Evolutionary conservation across 768 basidiomycete species (phyloP).

Genomic region (Strobilomyces confusus): DNA sequence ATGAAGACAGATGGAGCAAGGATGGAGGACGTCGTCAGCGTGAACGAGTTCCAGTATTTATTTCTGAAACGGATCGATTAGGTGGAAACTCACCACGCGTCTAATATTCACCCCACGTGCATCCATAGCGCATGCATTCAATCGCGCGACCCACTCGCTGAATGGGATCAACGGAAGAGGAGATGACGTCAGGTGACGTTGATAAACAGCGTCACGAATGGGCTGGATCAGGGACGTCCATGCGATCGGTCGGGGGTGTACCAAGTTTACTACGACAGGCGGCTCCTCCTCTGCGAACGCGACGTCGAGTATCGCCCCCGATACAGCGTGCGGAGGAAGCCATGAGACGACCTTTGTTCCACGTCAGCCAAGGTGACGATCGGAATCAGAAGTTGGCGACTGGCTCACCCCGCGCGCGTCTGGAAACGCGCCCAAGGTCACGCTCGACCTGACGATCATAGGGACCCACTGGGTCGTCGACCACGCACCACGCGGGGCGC

Average conservation of each 20-base stretch:
- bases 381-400: no score
- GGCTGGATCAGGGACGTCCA: constrained; percentile 24
- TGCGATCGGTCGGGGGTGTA: constrained; percentile 31
- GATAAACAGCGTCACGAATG: constrained; percentile 18
- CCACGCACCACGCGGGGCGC: constrained; percentile 34
- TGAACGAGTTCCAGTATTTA: constrained; percentile 31
- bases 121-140: constrained; percentile 13
- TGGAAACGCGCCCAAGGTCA: no score
- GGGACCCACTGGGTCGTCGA: constrained; percentile 1
- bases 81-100: constrained; percentile 27
- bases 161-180: constrained; percentile 32
- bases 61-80: constrained; percentile 18
- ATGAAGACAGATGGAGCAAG: not conserved
- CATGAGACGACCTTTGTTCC: constrained; percentile 24
- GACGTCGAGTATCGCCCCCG: constrained; percentile 25
- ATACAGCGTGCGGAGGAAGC: constrained; percentile 30
- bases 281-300: constrained; percentile 20
- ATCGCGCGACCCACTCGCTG: constrained; percentile 27
- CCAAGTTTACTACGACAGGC: constrained; percentile 28
- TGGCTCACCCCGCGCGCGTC: no score
- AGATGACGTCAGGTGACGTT: constrained; percentile 3
- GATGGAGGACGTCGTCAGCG: constrained; percentile 2
- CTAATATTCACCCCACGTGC: constrained; percentile 23
- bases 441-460: no score
- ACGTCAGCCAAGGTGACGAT: not conserved